Evolutionary conservation across 306 rosid species (phyloP), one percentile per base, ranked within the genome.

Genomic region (Cucumis sativus): DNA sequence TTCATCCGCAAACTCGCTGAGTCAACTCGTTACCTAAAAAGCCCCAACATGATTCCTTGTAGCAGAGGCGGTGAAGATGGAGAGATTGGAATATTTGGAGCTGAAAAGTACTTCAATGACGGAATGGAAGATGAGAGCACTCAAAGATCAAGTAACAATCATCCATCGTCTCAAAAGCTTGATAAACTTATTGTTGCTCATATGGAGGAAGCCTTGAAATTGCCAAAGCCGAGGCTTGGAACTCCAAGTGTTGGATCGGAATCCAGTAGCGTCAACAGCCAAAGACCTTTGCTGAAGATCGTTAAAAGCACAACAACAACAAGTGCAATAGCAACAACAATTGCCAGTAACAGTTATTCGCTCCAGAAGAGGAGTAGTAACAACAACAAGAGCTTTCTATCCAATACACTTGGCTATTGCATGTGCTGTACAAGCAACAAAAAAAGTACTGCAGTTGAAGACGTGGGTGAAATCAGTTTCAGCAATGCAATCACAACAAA

Each of bases 61-160:
- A 20, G n/a, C 1, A 66, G 87, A 79, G 56, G 56, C n/a, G 0
- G 91, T 82, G 90, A 85, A 21, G 87, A 87, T 47, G 93, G 81
- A 65, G 99, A 95, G 80, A 95, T 95, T 71, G 99, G 91, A 55
- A 93, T 95, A 0, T 95, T 95, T 64, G 80, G 85, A 11, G 99
- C 99, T 35, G 92, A 89, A 55, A 95, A 89, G 70, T 95, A 95
- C 88, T 95, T 95, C 91, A 91, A 89, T 70, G 99, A 92, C 76
- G 86, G 56, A 52, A 82, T 86, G 40, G 84, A 86, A 23, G 69
- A 74, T 8, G 60, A 28, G 18, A 25, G 43, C 6, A 43, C 55
- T 35, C 59, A 28, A 21, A 57, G 37, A n/a, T 56, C 78, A 17
- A 4, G 28, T 6, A 45, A 28, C 37, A 28, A 43, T 43, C 40